Percentiles rank a stretch among this genome's conserved stretches.
These are phyloP conservation scores for Neurospora intermedia DNA, from an alignment of 495 filamentous ascomycete genomes.

Conservation along the genomic window DNA sequence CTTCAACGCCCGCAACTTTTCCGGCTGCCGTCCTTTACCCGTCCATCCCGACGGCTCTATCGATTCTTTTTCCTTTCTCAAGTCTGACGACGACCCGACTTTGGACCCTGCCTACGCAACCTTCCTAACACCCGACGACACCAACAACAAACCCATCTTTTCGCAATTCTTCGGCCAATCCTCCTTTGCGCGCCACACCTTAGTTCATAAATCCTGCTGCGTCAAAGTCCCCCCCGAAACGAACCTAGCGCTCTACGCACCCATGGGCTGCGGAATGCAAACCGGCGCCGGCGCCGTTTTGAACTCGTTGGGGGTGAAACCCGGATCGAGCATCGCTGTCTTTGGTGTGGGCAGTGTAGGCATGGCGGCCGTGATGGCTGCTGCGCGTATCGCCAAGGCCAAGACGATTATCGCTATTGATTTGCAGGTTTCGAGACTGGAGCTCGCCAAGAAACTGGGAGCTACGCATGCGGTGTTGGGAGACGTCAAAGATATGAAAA, in stretches of 20 bases:
- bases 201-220: slow-evolving; percentile 20
- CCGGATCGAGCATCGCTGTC: slow-evolving; percentile 54
- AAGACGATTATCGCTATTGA: slow-evolving; percentile 52
- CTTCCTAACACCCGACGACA: slow-evolving; percentile 30
- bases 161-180: slow-evolving; percentile 46
- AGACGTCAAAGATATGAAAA: slow-evolving; percentile 12
- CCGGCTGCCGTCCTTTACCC: slow-evolving; percentile 12
- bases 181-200: slow-evolving; percentile 33
- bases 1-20: slow-evolving; percentile 31
- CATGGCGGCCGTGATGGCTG: slow-evolving; percentile 48
- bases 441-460: slow-evolving; percentile 49
- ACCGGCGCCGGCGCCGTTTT: slow-evolving; percentile 36
- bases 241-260: slow-evolving; percentile 27
- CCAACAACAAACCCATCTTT: slow-evolving; percentile 43
- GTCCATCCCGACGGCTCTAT: not conserved
- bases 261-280: slow-evolving; percentile 39
- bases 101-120: not conserved
- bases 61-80: not conserved
- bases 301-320: slow-evolving; percentile 29
- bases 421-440: slow-evolving; percentile 45
- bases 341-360: slow-evolving; percentile 68
- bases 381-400: slow-evolving; percentile 7
- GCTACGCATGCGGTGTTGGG: slow-evolving; percentile 37
- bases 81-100: no score
- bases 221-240: slow-evolving; percentile 20